Conservation (phyloP, 495 filamentous ascomycete genomes). For the Penicillium alfredii region DNA sequence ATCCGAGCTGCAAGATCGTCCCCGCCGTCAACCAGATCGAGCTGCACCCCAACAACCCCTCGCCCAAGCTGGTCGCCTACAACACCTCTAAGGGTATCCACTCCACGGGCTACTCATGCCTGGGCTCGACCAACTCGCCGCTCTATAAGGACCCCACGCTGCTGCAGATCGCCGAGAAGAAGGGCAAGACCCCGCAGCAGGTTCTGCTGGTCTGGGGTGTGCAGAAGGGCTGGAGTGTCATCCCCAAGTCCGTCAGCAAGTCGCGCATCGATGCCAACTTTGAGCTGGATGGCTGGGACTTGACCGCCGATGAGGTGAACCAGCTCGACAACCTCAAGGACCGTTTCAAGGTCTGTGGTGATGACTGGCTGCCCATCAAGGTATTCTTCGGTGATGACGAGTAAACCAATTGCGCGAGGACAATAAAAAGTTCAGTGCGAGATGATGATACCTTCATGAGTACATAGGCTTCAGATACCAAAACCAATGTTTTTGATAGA, state of each 20-base stretch:
- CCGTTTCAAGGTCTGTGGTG: constrained; percentile 69
- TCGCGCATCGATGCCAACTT: constrained; percentile 59
- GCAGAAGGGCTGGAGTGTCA: constrained; percentile 66
- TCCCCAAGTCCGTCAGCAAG: constrained; percentile 63
- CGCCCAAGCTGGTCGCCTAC: constrained; percentile 73
- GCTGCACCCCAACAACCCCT: constrained; percentile 76
- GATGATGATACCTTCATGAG: constrained; percentile 10
- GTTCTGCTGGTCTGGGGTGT: constrained; percentile 64
- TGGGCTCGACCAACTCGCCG: constrained; percentile 54
- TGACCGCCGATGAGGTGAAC: constrained; percentile 58
- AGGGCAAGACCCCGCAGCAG: constrained; percentile 63
- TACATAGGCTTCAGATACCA: constrained; percentile 19
- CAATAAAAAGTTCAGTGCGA: too few species aligned
- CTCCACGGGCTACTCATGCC: constrained; percentile 60
- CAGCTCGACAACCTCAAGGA: constrained; percentile 58
- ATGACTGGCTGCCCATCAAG: constrained; percentile 66
- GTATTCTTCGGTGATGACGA: constrained; percentile 88
- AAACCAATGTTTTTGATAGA: constrained; percentile 4
- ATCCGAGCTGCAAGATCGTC: constrained; percentile 53
- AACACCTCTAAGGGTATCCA: constrained; percentile 63
- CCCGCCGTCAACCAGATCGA: constrained; percentile 92
- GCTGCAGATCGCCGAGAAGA: constrained; percentile 54
- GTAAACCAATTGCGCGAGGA: too few species aligned
- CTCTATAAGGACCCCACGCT: constrained; percentile 55
- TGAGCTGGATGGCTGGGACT: constrained; percentile 58